Base-by-base conservation (phyloP, 1,284 basidiomycete species). In the Leccinum olivaceoglutinosum region DNA sequence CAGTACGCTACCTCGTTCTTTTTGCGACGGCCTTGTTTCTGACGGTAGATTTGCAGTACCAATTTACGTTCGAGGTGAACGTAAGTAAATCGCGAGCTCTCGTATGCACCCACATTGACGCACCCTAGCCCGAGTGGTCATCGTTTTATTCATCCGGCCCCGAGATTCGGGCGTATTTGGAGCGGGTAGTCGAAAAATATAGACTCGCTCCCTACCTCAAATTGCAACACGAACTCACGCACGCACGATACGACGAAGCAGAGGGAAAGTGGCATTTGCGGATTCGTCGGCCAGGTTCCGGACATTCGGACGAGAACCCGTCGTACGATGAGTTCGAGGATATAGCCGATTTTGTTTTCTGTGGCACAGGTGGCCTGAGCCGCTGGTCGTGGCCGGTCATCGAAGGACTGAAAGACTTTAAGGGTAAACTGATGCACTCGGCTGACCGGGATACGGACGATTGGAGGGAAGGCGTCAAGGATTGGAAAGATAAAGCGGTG, bases 351-450 rank as follows among this genome's bases (percentile, higher is more conserved):
- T 75, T 86, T 0, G 74, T 87, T 18, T 77, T 87, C 60, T 80
- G 79, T 2, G 81, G 79, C 9, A 25, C 81, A n/a, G 85, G 85
- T 2, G 67, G 69, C 10, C 70, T 87, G 38, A 82, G 79, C 56
- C 73, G 82, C 6, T 85, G 83, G 84, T 75, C 77, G 34, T 87
- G 85, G 85, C 86, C 86, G 3, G 78, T 83, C 62, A 84, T 87
- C 38, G 70, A 77, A 10, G 85, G 85, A 0, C 68, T 88, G 41
- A 71, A 81, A 10, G 71, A 71, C 3, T 88, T 85, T 69, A 72
- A 78, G 62, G 85, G 85, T 11, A 76, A 74, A 62, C 66, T 85
- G 10, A 72, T 86, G 8, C 85, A 87, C 65, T 83, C 82, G 51
- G 86, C 85, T 2, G 73, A 81, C 9, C 87, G 86, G 82, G 80